Base-by-base conservation (phyloP, 2,329 filamentous ascomycete genomes). In the Cryphonectria naterciae region DNA sequence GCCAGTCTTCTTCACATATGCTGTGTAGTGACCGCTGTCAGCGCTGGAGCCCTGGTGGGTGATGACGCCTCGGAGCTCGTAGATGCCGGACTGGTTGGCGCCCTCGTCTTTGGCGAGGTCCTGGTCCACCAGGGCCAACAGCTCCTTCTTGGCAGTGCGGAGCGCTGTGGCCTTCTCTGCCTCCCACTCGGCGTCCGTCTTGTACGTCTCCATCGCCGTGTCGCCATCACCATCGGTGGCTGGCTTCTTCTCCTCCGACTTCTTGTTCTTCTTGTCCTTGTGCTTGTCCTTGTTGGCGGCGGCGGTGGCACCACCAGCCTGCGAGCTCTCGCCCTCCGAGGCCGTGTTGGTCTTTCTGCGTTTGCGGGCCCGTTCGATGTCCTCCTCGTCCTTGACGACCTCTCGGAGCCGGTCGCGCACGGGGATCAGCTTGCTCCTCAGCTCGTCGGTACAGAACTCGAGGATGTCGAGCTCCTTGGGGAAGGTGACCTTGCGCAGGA, bases 401-500 rank as follows among this genome's bases (percentile, higher is more conserved):
- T 99, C 95, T 37, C 96, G 92, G 66, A 99, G 93, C 85, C 97
- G 97, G 84, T 99, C 96, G 72, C 96, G 90, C n/a, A 99, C 92
- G 1, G 96, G 97, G 63, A 98, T 85, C 61, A 99, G 86, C 75
- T 92, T 89, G 78, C 91, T 91, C 80, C 90, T 92, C 73, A 99
- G 85, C 68, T 96, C 92, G 37, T 98, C 95, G 17, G 95, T 95
- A 81, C 96, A 99, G 82, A 97, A 98, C 79, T 99, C 96, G 32
- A 97, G 91, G 54, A 93, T 90, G 77, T 99, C 96, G 46, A 99
- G 85, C 81, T 99, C 96, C 66, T 93, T 91, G 8, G 95, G 95
- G 79, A 99, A 99, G 0, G 94, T 95, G 70, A 99, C 96, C 83
- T 98, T 99, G 79, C 95, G 93, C 93, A 99, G 95, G 77, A 99